Percentiles rank a stretch among this genome's conserved stretches.
Conservation (phyloP, 331 rosid genomes). For the Quercus tomentella region DNA sequence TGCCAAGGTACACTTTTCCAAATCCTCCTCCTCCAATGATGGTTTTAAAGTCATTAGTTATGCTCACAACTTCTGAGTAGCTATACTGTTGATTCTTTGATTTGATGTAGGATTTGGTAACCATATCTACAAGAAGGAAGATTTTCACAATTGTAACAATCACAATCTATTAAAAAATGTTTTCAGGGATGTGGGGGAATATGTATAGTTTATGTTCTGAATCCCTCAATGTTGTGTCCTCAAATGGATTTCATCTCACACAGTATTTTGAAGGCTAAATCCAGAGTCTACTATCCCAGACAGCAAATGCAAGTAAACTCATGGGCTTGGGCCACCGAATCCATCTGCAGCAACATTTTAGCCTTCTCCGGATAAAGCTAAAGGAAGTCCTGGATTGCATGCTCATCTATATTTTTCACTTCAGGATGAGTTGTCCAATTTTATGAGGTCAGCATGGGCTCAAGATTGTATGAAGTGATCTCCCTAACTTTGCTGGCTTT, state of each 20-base stretch:
- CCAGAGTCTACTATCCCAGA: too few relatives aligned
- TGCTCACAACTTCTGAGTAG: not conserved
- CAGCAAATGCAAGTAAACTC: not conserved
- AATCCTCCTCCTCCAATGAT: conserved; percentile 29
- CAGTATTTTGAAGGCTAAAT: not conserved
- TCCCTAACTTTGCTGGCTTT: too few relatives aligned
- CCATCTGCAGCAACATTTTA: not conserved
- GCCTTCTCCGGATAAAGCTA: not conserved
- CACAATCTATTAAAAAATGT: not conserved
- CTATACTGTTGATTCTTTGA: not conserved
- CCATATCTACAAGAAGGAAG: not conserved
- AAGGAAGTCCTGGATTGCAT: too few relatives aligned
- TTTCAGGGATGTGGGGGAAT: not conserved
- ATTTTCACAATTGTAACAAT: too few relatives aligned
- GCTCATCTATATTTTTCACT: too few relatives aligned
- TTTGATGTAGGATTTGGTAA: not conserved
- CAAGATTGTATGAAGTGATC: too few relatives aligned
- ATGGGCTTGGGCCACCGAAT: not conserved
- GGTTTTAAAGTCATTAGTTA: conserved; percentile 11
- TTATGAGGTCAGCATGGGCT: too few relatives aligned
- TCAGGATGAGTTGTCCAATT: too few relatives aligned
- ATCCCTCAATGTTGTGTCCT: too few relatives aligned
- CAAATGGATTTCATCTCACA: not conserved
- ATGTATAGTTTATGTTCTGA: not conserved
- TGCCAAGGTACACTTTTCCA: conserved; percentile 27